phyloP scores from a whole-genome alignment of 495 filamentous ascomycete species.

The Penicillium verhagenii region DNA sequence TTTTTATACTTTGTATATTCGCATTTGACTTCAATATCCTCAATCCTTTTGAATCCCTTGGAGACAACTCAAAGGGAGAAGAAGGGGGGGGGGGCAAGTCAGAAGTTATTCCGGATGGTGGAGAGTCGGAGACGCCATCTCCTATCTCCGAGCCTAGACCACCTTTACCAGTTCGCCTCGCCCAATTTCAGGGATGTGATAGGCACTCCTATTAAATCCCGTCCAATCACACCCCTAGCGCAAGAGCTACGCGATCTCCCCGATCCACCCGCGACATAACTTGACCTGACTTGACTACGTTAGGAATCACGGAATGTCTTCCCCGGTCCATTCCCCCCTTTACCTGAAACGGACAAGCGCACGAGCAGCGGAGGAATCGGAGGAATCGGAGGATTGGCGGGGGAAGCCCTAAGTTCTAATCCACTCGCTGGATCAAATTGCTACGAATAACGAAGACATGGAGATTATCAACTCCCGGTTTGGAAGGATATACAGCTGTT shows the following conservation, averaged over 20 bases:
- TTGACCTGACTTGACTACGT: too few relatives aligned
- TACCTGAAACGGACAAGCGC: neutral
- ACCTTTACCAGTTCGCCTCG: neutral
- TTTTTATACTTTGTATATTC: neutral
- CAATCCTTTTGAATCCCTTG: too few relatives aligned
- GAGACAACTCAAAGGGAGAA: too few relatives aligned
- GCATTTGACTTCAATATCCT: neutral
- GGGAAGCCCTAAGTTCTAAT: neutral
- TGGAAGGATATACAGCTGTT: neutral
- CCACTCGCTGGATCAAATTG: too few relatives aligned
- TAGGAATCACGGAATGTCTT: neutral
- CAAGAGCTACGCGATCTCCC: neutral
- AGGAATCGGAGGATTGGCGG: too few relatives aligned
- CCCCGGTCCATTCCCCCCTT: neutral
- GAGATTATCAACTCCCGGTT: too few relatives aligned
- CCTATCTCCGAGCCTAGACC: neutral
- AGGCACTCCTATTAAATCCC: neutral
- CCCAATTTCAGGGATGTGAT: constrained; percentile 1
- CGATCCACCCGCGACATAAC: too few relatives aligned
- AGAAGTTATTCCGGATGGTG: too few relatives aligned
- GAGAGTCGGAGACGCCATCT: neutral
- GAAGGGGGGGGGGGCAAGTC: too few relatives aligned
- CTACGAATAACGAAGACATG: too few relatives aligned
- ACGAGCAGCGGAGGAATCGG: too few relatives aligned
- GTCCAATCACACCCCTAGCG: neutral